Evolutionary conservation across 176 grass and related monocot species (phyloP).

Genomic region (Pontederia crassipes): DNA sequence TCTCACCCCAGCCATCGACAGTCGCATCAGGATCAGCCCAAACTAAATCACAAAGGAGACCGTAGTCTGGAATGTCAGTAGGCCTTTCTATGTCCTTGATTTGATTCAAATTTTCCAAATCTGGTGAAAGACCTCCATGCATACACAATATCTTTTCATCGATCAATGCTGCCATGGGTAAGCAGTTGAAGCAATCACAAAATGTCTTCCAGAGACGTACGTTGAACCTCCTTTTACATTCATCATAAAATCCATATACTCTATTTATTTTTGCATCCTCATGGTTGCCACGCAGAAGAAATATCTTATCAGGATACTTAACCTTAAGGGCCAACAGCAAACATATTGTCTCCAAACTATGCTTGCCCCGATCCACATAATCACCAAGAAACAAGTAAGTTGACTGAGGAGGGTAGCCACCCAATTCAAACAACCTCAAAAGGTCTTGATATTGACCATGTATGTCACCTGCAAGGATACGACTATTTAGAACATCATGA

Average conservation of each 20-base stretch:
- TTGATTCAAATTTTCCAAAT: constrained; percentile 2
- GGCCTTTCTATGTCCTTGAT: constrained; percentile 1
- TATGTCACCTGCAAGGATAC: not conserved
- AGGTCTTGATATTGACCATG: constrained; percentile 10
- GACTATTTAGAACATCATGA: not conserved
- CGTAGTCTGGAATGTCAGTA: constrained; percentile 7
- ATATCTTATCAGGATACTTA: constrained; percentile 5
- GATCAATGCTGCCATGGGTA: constrained; percentile 9
- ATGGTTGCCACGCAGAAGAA: constrained; percentile 9
- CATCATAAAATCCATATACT: constrained; percentile 10
- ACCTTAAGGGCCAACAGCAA: constrained; percentile 7
- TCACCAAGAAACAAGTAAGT: constrained; percentile 10
- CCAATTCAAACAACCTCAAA: constrained; percentile 3
- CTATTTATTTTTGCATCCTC: constrained; percentile 12
- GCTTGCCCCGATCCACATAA: constrained; percentile 11
- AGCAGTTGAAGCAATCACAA: constrained; percentile 13
- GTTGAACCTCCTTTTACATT: constrained; percentile 15
- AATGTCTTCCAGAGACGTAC: constrained; percentile 7
- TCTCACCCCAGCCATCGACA: not conserved
- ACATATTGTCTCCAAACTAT: constrained; percentile 13
- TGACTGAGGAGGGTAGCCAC: constrained; percentile 4
- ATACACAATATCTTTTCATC: constrained; percentile 10
- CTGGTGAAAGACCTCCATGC: constrained; percentile 10
- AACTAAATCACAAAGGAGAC: constrained; percentile 9
- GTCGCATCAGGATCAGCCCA: constrained; percentile 9